A percentile compares a stretch with the other conserved stretches of the same genome.
phyloP scores from a whole-genome alignment of 257 asterid species.

The Nicotiana sylvestris region DNA sequence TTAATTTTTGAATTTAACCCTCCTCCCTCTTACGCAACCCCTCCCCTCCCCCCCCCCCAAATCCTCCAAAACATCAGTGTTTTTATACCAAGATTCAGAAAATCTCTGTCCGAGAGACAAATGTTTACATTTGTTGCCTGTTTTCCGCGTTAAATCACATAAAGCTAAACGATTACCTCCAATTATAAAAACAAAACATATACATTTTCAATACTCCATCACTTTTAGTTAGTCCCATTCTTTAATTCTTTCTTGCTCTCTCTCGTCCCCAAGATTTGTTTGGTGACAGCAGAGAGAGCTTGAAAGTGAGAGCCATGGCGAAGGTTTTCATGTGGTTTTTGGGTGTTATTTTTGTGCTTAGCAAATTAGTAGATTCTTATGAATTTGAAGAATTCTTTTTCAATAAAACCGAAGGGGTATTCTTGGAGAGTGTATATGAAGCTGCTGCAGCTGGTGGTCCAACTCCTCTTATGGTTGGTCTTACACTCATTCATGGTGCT shows the following conservation, averaged over 20 bases:
- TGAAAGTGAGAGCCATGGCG: conserved; percentile 31
- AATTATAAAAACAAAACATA: neutral
- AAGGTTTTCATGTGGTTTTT: conserved; percentile 32
- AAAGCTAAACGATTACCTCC: neutral
- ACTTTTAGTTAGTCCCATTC: neutral
- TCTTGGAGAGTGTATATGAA: conserved; percentile 50
- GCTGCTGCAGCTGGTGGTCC: conserved; percentile 44
- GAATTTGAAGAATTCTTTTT: conserved; percentile 45
- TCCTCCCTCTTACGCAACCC: neutral
- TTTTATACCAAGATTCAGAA: neutral
- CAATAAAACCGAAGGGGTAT: conserved; percentile 42
- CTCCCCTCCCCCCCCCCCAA: neutral
- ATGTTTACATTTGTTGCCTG: conserved; percentile 1
- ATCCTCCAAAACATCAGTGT: neutral
- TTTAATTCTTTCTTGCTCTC: neutral
- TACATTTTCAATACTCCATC: neutral
- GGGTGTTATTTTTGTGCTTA: conserved; percentile 26
- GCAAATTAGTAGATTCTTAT: conserved; percentile 40
- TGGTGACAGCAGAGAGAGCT: conserved; percentile 11
- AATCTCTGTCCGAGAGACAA: neutral
- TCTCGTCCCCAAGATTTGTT: conserved; percentile 17
- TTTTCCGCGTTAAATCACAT: neutral
- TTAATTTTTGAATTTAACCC: neutral
- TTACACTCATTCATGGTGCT: conserved; percentile 82
- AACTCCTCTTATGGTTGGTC: conserved; percentile 64